A percentile compares a stretch with the other conserved stretches of the same genome.
Conservation (phyloP, 2,329 filamentous ascomycete genomes). For the Aspergillus melleus region DNA sequence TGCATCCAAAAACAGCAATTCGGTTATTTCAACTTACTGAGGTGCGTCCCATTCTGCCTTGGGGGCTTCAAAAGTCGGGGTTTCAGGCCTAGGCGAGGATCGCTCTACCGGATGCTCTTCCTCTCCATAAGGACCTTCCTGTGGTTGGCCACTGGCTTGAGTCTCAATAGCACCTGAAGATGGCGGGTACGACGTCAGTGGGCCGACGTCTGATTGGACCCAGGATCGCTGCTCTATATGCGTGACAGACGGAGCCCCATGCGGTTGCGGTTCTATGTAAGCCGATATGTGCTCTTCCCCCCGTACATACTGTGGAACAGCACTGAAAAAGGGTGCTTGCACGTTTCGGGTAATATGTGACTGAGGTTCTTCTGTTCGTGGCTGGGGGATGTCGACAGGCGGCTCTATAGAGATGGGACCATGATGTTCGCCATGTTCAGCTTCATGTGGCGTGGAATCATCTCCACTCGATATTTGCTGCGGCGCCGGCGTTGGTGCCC, state of each 20-base stretch:
- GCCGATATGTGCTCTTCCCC: conserved; percentile 45
- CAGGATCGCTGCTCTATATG: conserved; percentile 14
- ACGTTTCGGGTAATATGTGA: neutral
- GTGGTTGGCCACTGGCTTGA: conserved; percentile 35
- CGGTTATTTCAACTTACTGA: conserved; percentile 44
- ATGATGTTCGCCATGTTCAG: neutral
- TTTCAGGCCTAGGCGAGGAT: conserved; percentile 22
- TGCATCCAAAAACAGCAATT: conserved; percentile 6
- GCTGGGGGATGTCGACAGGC: neutral
- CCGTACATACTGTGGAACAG: conserved; percentile 46
- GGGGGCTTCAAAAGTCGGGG: conserved; percentile 58
- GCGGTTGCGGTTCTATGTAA: conserved; percentile 25
- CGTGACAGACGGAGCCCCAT: conserved; percentile 13
- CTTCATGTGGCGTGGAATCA: neutral
- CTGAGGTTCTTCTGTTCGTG: neutral
- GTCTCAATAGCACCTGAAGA: neutral
- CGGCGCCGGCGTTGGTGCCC: neutral
- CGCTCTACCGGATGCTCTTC: conserved; percentile 43
- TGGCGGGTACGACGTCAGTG: neutral
- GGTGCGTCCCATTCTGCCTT: conserved; percentile 63
- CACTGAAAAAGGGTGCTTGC: conserved; percentile 29
- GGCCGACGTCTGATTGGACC: conserved; percentile 3
- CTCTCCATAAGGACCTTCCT: conserved; percentile 43
- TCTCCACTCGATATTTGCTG: neutral
- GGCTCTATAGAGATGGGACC: too few species aligned